A percentile compares a stretch with the other conserved stretches of the same genome.
These are phyloP conservation scores for Uronychia setigera DNA, from an alignment of 73 alveolate genomes.

Conservation along the genomic window DNA sequence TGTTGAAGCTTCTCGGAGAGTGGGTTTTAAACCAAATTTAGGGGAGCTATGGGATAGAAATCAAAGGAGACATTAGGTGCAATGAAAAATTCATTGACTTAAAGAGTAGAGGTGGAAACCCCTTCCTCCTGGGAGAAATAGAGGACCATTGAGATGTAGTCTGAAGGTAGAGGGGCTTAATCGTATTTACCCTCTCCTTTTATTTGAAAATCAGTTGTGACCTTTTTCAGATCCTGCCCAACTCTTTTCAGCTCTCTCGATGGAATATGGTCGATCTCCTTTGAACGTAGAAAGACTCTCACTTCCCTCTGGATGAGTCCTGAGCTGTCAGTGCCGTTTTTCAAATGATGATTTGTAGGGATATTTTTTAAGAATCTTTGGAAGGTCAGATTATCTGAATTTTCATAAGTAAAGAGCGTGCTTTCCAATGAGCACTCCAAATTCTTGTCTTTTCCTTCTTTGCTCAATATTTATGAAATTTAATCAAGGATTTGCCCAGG, in stretches of 20 bases:
- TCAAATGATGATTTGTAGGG: background rate
- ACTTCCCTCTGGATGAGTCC: background rate
- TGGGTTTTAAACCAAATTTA: background rate
- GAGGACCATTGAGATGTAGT: background rate
- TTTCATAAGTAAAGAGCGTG: background rate
- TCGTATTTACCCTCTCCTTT: background rate
- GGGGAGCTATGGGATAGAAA: background rate
- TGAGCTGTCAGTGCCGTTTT: background rate
- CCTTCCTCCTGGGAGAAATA: background rate
- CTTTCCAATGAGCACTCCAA: background rate
- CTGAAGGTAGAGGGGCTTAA: background rate
- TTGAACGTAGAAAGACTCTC: background rate
- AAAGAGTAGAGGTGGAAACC: background rate
- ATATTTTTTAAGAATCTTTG: background rate
- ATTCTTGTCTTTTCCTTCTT: background rate
- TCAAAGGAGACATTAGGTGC: background rate
- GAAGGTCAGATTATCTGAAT: constrained; percentile 1
- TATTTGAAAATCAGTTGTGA: too few relatives aligned
- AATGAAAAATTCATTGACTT: background rate
- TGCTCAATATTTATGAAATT: too few relatives aligned
- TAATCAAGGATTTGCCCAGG: background rate
- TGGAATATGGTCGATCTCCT: background rate
- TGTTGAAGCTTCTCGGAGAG: background rate
- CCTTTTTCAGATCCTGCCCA: background rate
- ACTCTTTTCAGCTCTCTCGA: background rate